phyloP scores from a whole-genome alignment of 2,329 filamentous ascomycete species.

The Hypoxylon sp. region DNA sequence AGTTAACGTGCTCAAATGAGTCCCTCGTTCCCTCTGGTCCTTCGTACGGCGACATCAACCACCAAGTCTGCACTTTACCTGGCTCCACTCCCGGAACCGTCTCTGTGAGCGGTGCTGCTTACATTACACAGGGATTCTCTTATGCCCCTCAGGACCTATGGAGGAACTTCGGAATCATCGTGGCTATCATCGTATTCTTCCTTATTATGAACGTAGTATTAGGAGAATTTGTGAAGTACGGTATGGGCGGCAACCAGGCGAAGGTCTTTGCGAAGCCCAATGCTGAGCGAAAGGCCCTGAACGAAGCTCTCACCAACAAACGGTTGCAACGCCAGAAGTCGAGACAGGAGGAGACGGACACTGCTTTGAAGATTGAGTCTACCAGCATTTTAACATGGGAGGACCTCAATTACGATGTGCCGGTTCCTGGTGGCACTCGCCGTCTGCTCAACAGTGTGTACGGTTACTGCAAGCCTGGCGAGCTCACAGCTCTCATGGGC shows the following conservation, averaged over 20 bases:
- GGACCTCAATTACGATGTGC: conserved; percentile 83
- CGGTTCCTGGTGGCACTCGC: conserved; percentile 69
- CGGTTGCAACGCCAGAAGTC: conserved; percentile 68
- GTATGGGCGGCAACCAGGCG: conserved; percentile 84
- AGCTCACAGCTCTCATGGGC: conserved; percentile 85
- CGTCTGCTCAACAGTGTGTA: conserved; percentile 69
- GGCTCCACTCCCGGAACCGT: conserved; percentile 78
- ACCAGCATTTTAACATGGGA: conserved; percentile 87
- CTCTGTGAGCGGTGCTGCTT: conserved; percentile 75
- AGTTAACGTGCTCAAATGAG: conserved; percentile 76
- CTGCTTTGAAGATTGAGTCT: conserved; percentile 71
- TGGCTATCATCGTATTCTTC: conserved; percentile 82
- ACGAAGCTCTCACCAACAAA: conserved; percentile 73
- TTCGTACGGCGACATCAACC: conserved; percentile 77
- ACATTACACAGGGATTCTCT: conserved; percentile 77
- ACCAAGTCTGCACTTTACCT: conserved; percentile 86
- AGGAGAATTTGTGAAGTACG: conserved; percentile 83
- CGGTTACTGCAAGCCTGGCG: conserved; percentile 83
- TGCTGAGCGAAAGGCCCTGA: conserved; percentile 76
- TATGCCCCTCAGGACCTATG: conserved; percentile 79
- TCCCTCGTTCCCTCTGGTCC: conserved; percentile 80
- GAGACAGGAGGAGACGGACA: conserved; percentile 61
- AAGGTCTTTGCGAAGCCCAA: conserved; percentile 82
- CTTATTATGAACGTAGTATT: conserved; percentile 81
- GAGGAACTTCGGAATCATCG: conserved; percentile 87